A percentile compares a stretch with the other conserved stretches of the same genome.
phyloP scores from a whole-genome alignment of 1,284 basidiomycete species.

The Cutaneotrichosporon daszewskae region DNA sequence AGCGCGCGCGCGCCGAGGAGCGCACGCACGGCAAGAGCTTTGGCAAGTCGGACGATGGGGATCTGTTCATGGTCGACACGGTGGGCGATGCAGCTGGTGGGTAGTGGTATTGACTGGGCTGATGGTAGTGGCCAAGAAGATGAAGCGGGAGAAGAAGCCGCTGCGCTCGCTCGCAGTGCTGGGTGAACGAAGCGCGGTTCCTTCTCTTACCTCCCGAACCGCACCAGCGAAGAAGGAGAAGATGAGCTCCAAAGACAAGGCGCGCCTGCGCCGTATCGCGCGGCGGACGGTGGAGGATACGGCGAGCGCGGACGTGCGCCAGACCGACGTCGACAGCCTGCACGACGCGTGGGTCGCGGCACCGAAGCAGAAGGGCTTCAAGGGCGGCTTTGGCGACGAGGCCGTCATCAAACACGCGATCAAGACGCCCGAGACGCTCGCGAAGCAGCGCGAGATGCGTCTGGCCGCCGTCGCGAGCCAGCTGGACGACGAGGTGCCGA shows the following conservation, averaged over 20 bases:
- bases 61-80: conserved; percentile 73
- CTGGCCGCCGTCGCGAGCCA: conserved; percentile 16
- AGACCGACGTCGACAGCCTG: conserved; percentile 10
- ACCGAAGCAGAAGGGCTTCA: neutral
- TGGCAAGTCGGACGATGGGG: conserved; percentile 52
- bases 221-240: conserved; percentile 35
- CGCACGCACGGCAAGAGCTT: conserved; percentile 57
- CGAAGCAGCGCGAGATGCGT: conserved; percentile 25
- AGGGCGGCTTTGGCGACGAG: conserved; percentile 39
- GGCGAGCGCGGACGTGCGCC: conserved; percentile 5
- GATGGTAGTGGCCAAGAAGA: conserved; percentile 2
- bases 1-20: conserved; percentile 69
- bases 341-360: conserved; percentile 19
- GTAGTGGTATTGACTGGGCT: conserved; percentile 26
- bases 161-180: conserved; percentile 79
- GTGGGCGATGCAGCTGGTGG: conserved; percentile 69
- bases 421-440: conserved; percentile 40
- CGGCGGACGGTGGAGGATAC: conserved; percentile 60
- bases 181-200: conserved; percentile 72
- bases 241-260: conserved; percentile 62
- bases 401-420: conserved; percentile 25
- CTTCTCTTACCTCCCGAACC: conserved; percentile 62
- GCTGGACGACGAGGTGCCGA: conserved; percentile 65
- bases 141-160: conserved; percentile 46
- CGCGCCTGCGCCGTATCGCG: conserved; percentile 64